Evolutionary conservation across 2,329 filamentous ascomycete genomes (phyloP).

Genomic region (Erysiphe pisi): DNA sequence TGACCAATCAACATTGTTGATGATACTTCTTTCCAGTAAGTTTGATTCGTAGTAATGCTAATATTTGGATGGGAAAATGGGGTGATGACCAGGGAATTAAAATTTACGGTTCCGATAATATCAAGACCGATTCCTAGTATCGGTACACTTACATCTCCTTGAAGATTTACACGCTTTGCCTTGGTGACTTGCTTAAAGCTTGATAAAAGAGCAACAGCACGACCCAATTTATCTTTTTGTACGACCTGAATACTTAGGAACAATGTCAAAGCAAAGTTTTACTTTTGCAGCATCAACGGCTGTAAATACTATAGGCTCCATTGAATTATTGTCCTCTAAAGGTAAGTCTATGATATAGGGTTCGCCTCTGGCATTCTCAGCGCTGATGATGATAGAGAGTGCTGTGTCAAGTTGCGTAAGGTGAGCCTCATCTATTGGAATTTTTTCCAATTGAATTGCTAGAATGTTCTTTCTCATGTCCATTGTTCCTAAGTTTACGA

Average conservation of each 20-base stretch:
- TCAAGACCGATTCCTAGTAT: slow-evolving; percentile 73
- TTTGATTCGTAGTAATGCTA: slow-evolving; percentile 79
- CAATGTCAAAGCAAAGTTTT: slow-evolving; percentile 84
- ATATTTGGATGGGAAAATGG: slow-evolving; percentile 92
- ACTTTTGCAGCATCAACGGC: slow-evolving; percentile 68
- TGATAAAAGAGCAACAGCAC: slow-evolving; percentile 77
- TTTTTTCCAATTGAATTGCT: slow-evolving; percentile 75
- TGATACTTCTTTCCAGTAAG: slow-evolving; percentile 89
- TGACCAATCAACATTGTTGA: slow-evolving; percentile 73
- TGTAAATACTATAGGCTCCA: slow-evolving; percentile 84
- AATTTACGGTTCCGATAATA: slow-evolving; percentile 88
- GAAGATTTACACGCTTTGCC: slow-evolving; percentile 75
- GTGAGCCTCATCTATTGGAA: slow-evolving; percentile 78
- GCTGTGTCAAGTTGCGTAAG: slow-evolving; percentile 90
- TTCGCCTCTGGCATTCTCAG: slow-evolving; percentile 73
- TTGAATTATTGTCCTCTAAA: slow-evolving; percentile 85
- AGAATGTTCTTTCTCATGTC: slow-evolving; percentile 73
- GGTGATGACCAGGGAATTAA: slow-evolving; percentile 92
- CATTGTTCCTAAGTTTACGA: slow-evolving; percentile 91
- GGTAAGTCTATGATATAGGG: slow-evolving; percentile 83
- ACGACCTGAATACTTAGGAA: slow-evolving; percentile 87
- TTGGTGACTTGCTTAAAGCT: slow-evolving; percentile 75
- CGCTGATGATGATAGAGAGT: slow-evolving; percentile 79
- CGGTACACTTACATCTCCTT: slow-evolving; percentile 84
- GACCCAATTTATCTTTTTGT: slow-evolving; percentile 79